Base-by-base conservation (phyloP, 2,329 filamentous ascomycete genomes). In the Phaeophleospora eucalypticola region DNA sequence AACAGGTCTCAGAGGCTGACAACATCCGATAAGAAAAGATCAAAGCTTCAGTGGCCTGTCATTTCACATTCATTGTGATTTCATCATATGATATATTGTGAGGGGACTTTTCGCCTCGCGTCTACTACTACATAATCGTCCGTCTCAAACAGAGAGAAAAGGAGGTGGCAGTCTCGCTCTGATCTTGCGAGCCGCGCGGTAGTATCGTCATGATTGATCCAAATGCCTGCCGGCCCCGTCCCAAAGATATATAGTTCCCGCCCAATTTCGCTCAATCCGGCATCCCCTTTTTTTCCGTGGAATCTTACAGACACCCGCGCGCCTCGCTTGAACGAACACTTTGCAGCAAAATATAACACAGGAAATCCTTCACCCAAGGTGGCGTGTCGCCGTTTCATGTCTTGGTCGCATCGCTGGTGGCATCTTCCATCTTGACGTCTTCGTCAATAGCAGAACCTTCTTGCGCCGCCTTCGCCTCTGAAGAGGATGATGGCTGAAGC, bases 391-490 rank as follows among this genome's bases (percentile, higher is more conserved):
- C 45, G 41, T 18, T 15, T 54, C 45, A 53, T 32, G 46, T 43
- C 36, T 48, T 49, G 18, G 37, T 45, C n/a, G 38, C 29, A 18
- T 44, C 42, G 18, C 50, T 47, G 18, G 38, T 42, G 15, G 46
- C 49, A 17, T 60, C 58, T 44, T 60, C 57, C 58, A 60, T 60
- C 46, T 59, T 60, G 35, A 59, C 55, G 38, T 60, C 58, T 29
- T 60, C 58, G 19, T 60, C 58, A 19, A 58, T 52, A 9, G 57
- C 55, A 16, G 49, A 52, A 24, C 57, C 53, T 7, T 54, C 57
- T 19, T 59, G 54, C 17, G 58, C 57, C 12, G 54, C 53, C 18
- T 49, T 49, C 16, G 47, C 53, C 44, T 57, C 56, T n/a, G 52
- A 49, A 14, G 58, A 58, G 2, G 56, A 56, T 19, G 54, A 57